phyloP scores from a whole-genome alignment of 495 filamentous ascomycete species.

The Podospora anserina region DNA sequence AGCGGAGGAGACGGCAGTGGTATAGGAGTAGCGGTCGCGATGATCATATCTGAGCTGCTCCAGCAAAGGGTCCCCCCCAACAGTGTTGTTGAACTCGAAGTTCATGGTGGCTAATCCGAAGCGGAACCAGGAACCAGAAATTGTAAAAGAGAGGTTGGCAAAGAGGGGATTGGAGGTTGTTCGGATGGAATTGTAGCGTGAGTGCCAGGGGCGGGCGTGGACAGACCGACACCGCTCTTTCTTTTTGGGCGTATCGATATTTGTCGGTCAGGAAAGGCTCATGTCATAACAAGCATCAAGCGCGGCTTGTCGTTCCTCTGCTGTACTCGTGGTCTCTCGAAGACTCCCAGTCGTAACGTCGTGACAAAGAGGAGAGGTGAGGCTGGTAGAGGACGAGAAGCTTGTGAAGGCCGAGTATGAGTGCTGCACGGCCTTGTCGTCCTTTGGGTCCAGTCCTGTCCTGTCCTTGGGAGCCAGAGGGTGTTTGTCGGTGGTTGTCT shows the following conservation, averaged over 20 bases:
- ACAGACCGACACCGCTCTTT: constrained; percentile 40
- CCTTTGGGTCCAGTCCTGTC: background rate
- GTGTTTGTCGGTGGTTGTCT: background rate
- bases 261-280: constrained; percentile 36
- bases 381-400: constrained; percentile 11
- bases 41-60: constrained; percentile 53
- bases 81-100: constrained; percentile 53
- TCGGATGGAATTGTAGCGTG: constrained; percentile 34
- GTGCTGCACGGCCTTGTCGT: background rate
- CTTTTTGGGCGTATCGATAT: constrained; percentile 1
- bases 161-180: constrained; percentile 31
- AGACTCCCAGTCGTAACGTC: background rate
- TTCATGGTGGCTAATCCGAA: constrained; percentile 45
- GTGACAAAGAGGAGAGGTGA: constrained; percentile 1
- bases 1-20: constrained; percentile 37
- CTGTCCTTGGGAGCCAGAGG: background rate
- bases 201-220: constrained; percentile 20
- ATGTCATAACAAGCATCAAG: constrained; percentile 27
- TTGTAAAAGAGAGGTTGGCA: constrained; percentile 8
- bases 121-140: constrained; percentile 22
- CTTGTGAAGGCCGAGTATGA: background rate
- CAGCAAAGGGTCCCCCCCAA: constrained; percentile 50
- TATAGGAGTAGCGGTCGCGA: constrained; percentile 51
- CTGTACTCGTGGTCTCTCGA: background rate
- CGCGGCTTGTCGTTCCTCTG: constrained; percentile 1